phyloP scores from a whole-genome alignment of 2,329 filamentous ascomycete species.

The Bipolaris sorokiniana region DNA sequence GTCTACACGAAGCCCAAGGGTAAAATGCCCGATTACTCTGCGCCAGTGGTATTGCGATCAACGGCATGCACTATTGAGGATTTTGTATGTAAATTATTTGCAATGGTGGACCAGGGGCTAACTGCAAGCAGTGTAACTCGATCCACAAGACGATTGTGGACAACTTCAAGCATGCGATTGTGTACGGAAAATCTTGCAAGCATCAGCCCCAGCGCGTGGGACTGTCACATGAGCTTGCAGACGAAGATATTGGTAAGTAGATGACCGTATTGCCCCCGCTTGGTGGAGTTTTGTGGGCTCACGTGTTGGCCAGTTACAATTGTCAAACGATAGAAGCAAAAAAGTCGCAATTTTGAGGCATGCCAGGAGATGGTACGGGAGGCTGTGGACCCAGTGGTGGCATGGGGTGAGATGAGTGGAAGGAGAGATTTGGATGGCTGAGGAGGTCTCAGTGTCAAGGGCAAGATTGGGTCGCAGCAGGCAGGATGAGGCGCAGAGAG shows the following conservation, averaged over 20 bases:
- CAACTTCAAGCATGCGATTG: constrained; percentile 92
- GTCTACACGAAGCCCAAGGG: constrained; percentile 99
- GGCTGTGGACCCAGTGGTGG: constrained; percentile 25
- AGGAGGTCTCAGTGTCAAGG: constrained; percentile 40
- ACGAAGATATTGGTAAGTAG: constrained; percentile 91
- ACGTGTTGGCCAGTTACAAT: constrained; percentile 49
- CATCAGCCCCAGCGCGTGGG: constrained; percentile 97
- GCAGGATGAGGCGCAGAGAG: constrained; percentile 39
- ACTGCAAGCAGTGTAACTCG: constrained; percentile 77
- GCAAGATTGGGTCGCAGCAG: constrained; percentile 36
- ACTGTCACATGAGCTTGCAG: constrained; percentile 85
- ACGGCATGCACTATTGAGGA: constrained; percentile 90
- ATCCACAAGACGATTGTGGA: constrained; percentile 97
- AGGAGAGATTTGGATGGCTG: constrained; percentile 38
- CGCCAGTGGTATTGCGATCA: constrained; percentile 86
- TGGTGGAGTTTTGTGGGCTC: constrained; percentile 27
- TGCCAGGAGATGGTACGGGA: constrained; percentile 25
- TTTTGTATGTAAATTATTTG: constrained; percentile 71
- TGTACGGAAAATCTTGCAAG: constrained; percentile 97
- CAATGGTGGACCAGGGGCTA: constrained; percentile 49
- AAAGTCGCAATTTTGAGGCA: constrained; percentile 16
- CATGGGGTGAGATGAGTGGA: constrained; percentile 33
- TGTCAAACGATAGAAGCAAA: constrained; percentile 48
- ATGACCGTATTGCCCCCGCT: constrained; percentile 7
- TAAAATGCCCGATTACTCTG: constrained; percentile 86